Evolutionary conservation across 2,329 filamentous ascomycete genomes (phyloP).

Genomic region (Orbilia blumenaviensis): DNA sequence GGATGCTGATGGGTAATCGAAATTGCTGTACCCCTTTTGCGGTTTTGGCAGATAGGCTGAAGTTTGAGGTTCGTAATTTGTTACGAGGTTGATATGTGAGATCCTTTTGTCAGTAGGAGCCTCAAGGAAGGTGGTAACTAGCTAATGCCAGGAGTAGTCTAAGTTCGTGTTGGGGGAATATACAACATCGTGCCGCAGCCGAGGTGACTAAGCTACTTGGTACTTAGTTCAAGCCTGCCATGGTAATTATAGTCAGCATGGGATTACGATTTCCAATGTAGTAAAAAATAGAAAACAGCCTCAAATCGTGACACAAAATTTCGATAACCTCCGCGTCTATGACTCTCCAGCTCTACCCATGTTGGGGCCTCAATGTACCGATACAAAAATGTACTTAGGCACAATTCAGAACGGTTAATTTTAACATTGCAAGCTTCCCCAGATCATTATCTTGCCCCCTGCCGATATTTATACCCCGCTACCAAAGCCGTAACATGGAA

Average conservation of each 20-base stretch:
- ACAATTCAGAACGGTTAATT: not conserved
- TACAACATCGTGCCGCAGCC: conserved; percentile 31
- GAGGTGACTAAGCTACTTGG: conserved; percentile 14
- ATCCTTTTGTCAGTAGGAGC: not conserved
- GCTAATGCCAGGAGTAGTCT: not conserved
- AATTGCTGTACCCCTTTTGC: not conserved
- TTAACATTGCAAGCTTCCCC: not conserved
- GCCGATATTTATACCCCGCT: conserved; percentile 10
- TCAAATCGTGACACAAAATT: not conserved
- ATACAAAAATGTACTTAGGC: not conserved
- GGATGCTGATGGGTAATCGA: not conserved
- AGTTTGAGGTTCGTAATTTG: not conserved
- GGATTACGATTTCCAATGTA: not conserved
- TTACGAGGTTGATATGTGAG: not conserved
- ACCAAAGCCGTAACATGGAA: conserved; percentile 15
- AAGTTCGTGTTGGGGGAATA: conserved; percentile 20
- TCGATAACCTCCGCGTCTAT: not conserved
- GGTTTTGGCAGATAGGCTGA: not conserved
- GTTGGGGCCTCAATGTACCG: not conserved
- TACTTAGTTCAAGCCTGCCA: too few relatives aligned
- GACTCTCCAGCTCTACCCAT: not conserved
- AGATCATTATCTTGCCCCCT: conserved; percentile 1
- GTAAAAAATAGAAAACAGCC: conserved; percentile 5
- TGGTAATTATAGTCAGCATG: too few relatives aligned
- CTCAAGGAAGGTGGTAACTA: conserved; percentile 23